A percentile compares a stretch with the other conserved stretches of the same genome.
These are phyloP conservation scores for Ogataea pilisensis DNA, from an alignment of 805 yeast species.

Conservation along the genomic window DNA sequence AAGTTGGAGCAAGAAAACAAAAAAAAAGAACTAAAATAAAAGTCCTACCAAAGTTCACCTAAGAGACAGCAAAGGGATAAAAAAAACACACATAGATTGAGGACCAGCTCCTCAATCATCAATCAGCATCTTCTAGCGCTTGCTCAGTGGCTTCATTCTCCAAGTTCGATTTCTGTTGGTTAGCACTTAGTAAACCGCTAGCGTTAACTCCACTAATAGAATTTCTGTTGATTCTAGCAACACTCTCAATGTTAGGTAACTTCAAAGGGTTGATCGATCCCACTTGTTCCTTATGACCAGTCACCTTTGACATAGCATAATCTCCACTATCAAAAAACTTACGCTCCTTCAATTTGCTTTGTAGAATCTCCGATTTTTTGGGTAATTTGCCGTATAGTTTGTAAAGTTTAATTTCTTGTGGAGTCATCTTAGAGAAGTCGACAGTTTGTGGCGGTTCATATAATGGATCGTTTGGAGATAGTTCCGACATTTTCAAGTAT, in stretches of 20 bases:
- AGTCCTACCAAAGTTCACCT: too few relatives aligned
- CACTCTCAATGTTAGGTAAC: constrained; percentile 55
- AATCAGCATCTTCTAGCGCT: constrained; percentile 19
- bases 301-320: constrained; percentile 75
- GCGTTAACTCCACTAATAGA: constrained; percentile 47
- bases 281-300: constrained; percentile 39
- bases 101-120: too few relatives aligned
- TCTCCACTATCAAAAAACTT: constrained; percentile 94
- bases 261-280: constrained; percentile 34
- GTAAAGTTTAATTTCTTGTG: constrained; percentile 77
- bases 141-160: constrained; percentile 47
- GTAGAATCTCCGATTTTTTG: constrained; percentile 68
- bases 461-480: constrained; percentile 45
- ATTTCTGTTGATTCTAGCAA: constrained; percentile 55
- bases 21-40: too few relatives aligned
- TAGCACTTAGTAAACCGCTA: constrained; percentile 36
- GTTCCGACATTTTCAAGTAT: constrained; percentile 8
- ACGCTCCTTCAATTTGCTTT: constrained; percentile 76
- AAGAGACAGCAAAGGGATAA: too few relatives aligned
- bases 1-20: too few relatives aligned
- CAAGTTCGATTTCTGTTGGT: constrained; percentile 49
- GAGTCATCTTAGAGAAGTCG: constrained; percentile 56
- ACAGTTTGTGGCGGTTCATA: constrained; percentile 36
- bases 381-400: constrained; percentile 85
- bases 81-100: too few relatives aligned